Evolutionary conservation across 192 early-diverging fungal genomes (phyloP), one percentile per base, ranked within the genome.

Genomic region (Linnemannia zychae): DNA sequence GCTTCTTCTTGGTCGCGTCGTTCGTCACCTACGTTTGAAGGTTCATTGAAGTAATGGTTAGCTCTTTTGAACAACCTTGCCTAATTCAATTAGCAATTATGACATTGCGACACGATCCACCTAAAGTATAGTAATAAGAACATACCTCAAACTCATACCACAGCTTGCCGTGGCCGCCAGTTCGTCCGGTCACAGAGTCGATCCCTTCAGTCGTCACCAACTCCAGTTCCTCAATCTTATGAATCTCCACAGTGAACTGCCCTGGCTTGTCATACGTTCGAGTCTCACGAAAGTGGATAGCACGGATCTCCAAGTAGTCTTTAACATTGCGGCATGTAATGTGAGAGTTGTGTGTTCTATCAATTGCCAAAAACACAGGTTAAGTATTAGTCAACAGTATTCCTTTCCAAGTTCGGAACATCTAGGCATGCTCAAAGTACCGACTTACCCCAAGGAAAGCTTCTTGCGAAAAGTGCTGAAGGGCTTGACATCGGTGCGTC

Each of bases 61-160:
- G n/a, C n/a, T n/a, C n/a, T n/a, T n/a, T n/a, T n/a, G n/a, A n/a
- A n/a, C n/a, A n/a, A n/a, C n/a, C n/a, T n/a, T n/a, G n/a, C n/a
- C n/a, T n/a, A n/a, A n/a, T n/a, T n/a, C n/a, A n/a, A 44, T 44
- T 44, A 6, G 40, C 40, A 44, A 9, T 44, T 44, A 6, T 44
- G 4, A n/a, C 7, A 12, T 34, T 48, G n/a, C 2, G 63, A 34
- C 22, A 76, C 34, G 69, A 15, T 20, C 11, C 44, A 70, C 1
- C 4, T 16, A 69, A 57, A 4, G 38, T n/a, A 13, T 57, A 3
- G 24, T 9, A 69, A n/a, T 18, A 31, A 50, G 13, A 33, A 57
- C 75, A 67, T 78, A 84, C 82, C 82, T 84, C 82, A 53, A 84
- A 63, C 34, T 84, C 82, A 33, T 71, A 84, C 82, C 82, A 84